Evolutionary conservation across 1,284 basidiomycete genomes (phyloP).

Genomic region (Heterobasidion parviporum): DNA sequence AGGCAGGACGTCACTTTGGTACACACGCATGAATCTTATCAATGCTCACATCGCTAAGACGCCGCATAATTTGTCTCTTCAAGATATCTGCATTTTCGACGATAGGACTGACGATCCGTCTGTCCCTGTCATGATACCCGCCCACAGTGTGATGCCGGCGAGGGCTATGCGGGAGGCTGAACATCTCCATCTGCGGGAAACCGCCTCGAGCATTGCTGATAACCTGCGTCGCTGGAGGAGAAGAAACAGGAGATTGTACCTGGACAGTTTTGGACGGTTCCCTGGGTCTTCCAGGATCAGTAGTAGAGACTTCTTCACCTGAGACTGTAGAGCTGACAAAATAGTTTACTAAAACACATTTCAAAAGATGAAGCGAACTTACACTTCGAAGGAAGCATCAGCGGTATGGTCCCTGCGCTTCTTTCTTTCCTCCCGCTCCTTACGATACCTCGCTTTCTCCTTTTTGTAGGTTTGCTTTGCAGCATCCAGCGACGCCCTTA

Average conservation of each 20-base stretch:
- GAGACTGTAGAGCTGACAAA: neutral
- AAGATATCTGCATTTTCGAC: constrained; percentile 1
- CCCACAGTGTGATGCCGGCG: constrained; percentile 20
- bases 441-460: constrained; percentile 60
- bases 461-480: constrained; percentile 59
- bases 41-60: constrained; percentile 10
- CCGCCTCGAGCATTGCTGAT: constrained; percentile 53
- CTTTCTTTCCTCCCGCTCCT: constrained; percentile 43
- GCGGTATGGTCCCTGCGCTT: constrained; percentile 22
- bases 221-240: constrained; percentile 23
- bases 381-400: constrained; percentile 2
- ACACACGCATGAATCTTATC: constrained; percentile 6
- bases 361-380: neutral
- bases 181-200: constrained; percentile 54
- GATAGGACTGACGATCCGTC: neutral
- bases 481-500: constrained; percentile 51
- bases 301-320: neutral
- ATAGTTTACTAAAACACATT: neutral
- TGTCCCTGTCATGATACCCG: constrained; percentile 10
- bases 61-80: constrained; percentile 5
- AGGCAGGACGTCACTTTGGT: constrained; percentile 6
- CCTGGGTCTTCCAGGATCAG: neutral
- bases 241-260: neutral
- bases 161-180: constrained; percentile 27
- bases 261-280: neutral